Percentiles rank a stretch among this genome's conserved stretches.
Evolutionary conservation across 495 filamentous ascomycete genomes (phyloP).

Genomic region (Neurospora pannonica): DNA sequence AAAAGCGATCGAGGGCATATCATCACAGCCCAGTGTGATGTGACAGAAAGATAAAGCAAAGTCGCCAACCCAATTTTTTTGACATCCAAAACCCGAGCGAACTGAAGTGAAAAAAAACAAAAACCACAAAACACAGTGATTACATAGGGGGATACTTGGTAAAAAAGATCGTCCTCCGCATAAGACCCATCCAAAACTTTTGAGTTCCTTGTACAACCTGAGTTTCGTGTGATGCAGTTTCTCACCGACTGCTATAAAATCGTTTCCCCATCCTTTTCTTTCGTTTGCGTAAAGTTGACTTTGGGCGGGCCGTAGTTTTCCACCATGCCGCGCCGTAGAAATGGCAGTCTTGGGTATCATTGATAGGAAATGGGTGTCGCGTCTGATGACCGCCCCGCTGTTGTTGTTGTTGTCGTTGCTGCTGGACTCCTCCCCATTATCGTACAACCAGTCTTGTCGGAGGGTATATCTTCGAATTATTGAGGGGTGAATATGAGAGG

Average conservation of each 20-base stretch:
- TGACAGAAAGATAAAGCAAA: neutral
- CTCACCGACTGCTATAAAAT: neutral
- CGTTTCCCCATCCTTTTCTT: neutral
- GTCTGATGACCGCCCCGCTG: neutral
- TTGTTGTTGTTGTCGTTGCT: neutral
- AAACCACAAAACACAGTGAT: neutral
- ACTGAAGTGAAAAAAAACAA: neutral
- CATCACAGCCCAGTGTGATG: conserved; percentile 1
- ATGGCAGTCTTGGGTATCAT: neutral
- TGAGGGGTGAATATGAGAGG: conserved; percentile 1
- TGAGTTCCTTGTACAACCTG: conserved; percentile 4
- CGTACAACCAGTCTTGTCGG: conserved; percentile 21
- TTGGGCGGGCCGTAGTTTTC: neutral
- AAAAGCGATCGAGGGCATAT: conserved; percentile 6
- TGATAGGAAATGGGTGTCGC: neutral
- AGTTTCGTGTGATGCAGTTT: neutral
- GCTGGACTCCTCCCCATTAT: conserved; percentile 22
- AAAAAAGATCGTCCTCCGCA: neutral
- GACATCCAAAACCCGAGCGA: neutral
- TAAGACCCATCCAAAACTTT: conserved; percentile 3
- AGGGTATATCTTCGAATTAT: conserved; percentile 7
- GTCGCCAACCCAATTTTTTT: neutral
- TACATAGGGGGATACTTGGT: neutral
- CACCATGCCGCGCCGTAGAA: neutral
- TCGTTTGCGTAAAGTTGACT: neutral